Percentiles rank a stretch among this genome's conserved stretches.
Conservation (phyloP, 2,329 filamentous ascomycete species). For the Cladophialophora carrionii region DNA sequence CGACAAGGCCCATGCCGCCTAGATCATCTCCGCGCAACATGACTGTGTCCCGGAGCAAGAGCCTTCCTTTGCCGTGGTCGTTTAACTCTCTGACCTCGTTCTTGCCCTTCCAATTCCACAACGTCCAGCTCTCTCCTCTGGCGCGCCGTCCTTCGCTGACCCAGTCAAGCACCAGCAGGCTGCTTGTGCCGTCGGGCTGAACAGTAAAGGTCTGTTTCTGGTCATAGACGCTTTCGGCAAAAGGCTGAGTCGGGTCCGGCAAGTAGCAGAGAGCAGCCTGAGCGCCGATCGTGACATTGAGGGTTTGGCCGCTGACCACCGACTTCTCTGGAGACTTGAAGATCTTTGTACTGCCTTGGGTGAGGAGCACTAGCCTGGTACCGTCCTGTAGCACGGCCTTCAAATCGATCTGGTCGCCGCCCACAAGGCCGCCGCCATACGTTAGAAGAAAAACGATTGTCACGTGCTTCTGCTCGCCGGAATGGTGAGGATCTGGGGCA, state of each 20-base stretch:
- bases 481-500: conserved; percentile 69
- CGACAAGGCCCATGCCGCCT: conserved; percentile 39
- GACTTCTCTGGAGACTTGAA: conserved; percentile 70
- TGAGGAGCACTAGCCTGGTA: conserved; percentile 67
- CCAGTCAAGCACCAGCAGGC: conserved; percentile 88
- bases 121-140: conserved; percentile 85
- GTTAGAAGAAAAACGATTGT: conserved; percentile 78
- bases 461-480: conserved; percentile 53
- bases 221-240: conserved; percentile 78
- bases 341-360: conserved; percentile 87
- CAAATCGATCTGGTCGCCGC: conserved; percentile 79
- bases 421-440: conserved; percentile 91
- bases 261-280: conserved; percentile 65
- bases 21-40: conserved; percentile 65
- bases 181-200: conserved; percentile 51
- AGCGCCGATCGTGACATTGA: conserved; percentile 54
- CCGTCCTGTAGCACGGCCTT: conserved; percentile 65
- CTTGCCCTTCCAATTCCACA: conserved; percentile 75
- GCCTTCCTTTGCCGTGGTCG: conserved; percentile 51
- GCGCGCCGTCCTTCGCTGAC: conserved; percentile 85
- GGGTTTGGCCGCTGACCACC: conserved; percentile 50
- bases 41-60: conserved; percentile 84
- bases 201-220: conserved; percentile 79
- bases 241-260: conserved; percentile 92
- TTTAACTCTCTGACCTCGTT: conserved; percentile 76